Base-by-base conservation (phyloP, 2,329 filamentous ascomycete genomes). In the Albophoma yamanashiensis region DNA sequence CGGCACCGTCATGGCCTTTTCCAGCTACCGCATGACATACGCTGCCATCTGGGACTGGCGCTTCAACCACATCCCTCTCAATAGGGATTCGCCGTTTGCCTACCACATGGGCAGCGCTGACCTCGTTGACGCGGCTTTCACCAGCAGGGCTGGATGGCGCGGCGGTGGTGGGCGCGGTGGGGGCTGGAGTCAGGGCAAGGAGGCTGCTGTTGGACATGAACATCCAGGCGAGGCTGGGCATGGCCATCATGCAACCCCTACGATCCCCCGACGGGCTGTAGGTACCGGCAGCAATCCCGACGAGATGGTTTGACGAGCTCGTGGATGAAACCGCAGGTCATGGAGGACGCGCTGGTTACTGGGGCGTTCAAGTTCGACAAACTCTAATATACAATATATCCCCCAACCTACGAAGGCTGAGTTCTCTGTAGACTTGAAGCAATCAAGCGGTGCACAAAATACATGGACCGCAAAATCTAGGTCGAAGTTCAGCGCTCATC, bases 41-140 rank as follows among this genome's bases (percentile, higher is more conserved):
- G 85, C 85, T 0, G 76, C 80, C 11, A 76, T 89, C 57, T 89
- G 85, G 84, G 85, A 89, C 69, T 89, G 83, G 77, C 75, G 85
- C 34, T 87, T 69, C 64, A 82, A 82, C 68, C 86, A 89, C 68
- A 81, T 89, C 39, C 86, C 86, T 22, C 77, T 89, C 6, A 81
- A 83, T 64, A 79, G 85, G 25, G 76, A 79, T 1, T 58, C 60
- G 11, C 58, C 56, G 8, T 63, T 63, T 39, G n/a, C 53, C 20
- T 63, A 62, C 27, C 55, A 57, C 31, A 20, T 58, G 2, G 58
- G 50, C n/a, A 56, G 42, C 4, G 58, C 47, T 7, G 47, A 61
- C 17, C 57, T 58, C 1, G 22, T 55, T 4, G 55, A 63, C 58
- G 62, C 60, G 5, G 60, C 60, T 1, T 62, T 60, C 14, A 63